Evolutionary conservation across 2,329 filamentous ascomycete genomes (phyloP).

Genomic region (Fusarium oxysporum): DNA sequence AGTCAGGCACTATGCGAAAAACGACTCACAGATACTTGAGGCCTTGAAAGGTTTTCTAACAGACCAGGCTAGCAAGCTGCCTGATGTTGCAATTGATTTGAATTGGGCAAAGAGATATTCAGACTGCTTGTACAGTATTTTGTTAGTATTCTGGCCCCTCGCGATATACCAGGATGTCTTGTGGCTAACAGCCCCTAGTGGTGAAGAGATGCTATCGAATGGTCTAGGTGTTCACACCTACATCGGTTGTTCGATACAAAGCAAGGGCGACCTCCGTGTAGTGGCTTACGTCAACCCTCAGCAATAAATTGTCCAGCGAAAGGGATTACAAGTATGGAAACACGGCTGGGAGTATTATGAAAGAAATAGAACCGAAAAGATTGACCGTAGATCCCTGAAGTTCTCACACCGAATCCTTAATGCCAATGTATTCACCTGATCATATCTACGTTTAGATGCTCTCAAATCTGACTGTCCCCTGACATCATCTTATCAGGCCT

Average conservation of each 20-base stretch:
- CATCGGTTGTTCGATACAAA: not conserved
- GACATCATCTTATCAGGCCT: no score
- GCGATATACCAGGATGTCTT: accelerated
- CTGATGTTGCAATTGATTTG: accelerated
- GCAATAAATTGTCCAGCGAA: not conserved
- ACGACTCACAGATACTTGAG: conserved; percentile 5
- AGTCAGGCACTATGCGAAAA: conserved; percentile 49
- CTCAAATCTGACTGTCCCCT: no score
- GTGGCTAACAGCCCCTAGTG: not conserved
- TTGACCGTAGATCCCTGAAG: no score
- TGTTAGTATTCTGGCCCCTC: not conserved
- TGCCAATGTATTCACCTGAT: no score
- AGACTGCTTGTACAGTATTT: not conserved
- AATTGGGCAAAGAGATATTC: not conserved
- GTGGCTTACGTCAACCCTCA: conserved; percentile 13
- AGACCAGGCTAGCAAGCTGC: not conserved
- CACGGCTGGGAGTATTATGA: not conserved
- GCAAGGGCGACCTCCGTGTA: not conserved
- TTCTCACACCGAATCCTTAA: no score
- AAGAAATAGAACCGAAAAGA: no score
- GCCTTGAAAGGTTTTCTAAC: not conserved
- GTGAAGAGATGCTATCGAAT: not conserved
- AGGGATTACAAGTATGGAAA: accelerated
- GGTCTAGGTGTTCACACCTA: conserved; percentile 6
- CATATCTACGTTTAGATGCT: no score